Evolutionary conservation across 768 basidiomycete species (phyloP), one percentile per base, ranked within the genome.

Genomic region (Kwoniella newhampshirensis): DNA sequence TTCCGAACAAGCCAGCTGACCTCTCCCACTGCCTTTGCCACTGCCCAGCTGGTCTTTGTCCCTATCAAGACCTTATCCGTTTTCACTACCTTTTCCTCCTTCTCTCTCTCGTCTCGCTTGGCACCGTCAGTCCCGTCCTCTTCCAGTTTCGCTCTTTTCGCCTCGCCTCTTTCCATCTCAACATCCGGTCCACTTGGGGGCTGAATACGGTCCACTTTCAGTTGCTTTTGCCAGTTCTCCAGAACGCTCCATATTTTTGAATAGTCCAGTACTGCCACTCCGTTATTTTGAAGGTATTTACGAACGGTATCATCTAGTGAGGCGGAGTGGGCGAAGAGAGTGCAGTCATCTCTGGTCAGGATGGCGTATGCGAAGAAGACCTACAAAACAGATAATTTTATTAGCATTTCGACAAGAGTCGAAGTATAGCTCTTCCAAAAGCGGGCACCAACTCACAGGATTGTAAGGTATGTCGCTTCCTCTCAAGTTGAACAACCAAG

Each of bases 301-400:
- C 82, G 81, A 2, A 86, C 79, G 23, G 81, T 79, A 21, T 81
- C 78, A 13, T 78, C 77, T 26, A 84, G 61, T 52, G 84, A 82
- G 0, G 68, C 63, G 20, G 78, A 68, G 49, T 91, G 79, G 52
- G 91, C 78, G 77, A 92, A 98, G 2, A 98, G 78, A 4, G 81
- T 77, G 8, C 84, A 84, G 3, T 79, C 80, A 48, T 77, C 60
- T 81, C 79, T 36, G 57, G 76, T 87, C 35, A 98, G 79, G 28
- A 91, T 81, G 1, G 91, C 88, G 72, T 93, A 96, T 0, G 90
- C 84, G 70, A 96, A 97, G 81, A 96, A 94, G 17, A 96, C 90
- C 74, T 87, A 47, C 27, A n/a, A n/a, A 5, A 9, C 26, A 21
- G 6, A 6, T 6, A 6, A 30, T 27, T 6, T 8, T 1, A 28